Evolutionary conservation across 352 stramenopile genomes (phyloP).

Genomic region (Phytophthora brassicae): DNA sequence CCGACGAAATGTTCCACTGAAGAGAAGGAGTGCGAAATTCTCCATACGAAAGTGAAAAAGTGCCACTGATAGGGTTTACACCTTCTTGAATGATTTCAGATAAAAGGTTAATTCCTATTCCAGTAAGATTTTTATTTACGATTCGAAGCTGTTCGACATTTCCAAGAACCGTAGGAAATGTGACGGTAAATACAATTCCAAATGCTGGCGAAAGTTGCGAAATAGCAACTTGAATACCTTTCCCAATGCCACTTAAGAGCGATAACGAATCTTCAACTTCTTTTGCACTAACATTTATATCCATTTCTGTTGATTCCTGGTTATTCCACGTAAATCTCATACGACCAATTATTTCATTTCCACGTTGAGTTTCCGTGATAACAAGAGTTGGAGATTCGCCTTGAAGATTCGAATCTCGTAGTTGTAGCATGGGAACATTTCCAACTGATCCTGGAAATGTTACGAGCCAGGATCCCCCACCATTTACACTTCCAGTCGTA

Average conservation of each 20-base stretch:
- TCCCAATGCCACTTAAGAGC: background rate
- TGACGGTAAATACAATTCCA: slow-evolving; percentile 28
- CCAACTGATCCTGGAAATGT: slow-evolving; percentile 45
- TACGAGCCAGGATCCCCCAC: slow-evolving; percentile 43
- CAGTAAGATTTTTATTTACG: slow-evolving; percentile 20
- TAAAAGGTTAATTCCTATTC: slow-evolving; percentile 23
- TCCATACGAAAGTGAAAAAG: slow-evolving; percentile 53
- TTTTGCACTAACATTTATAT: slow-evolving; percentile 17
- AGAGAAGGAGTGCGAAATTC: slow-evolving; percentile 58
- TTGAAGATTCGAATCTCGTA: slow-evolving; percentile 19
- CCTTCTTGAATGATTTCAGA: slow-evolving; percentile 44
- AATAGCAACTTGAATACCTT: background rate
- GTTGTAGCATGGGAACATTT: slow-evolving; percentile 27
- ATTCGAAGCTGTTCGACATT: slow-evolving; percentile 32
- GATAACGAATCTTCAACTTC: slow-evolving; percentile 23
- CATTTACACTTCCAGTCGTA: slow-evolving; percentile 23
- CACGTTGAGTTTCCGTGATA: slow-evolving; percentile 23
- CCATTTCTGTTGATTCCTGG: slow-evolving; percentile 16
- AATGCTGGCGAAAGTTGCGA: slow-evolving; percentile 1
- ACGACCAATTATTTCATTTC: slow-evolving; percentile 36
- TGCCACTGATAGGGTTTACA: slow-evolving; percentile 39
- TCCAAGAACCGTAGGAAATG: slow-evolving; percentile 28
- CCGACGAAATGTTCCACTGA: slow-evolving; percentile 75
- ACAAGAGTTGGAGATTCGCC: slow-evolving; percentile 26
- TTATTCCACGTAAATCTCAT: slow-evolving; percentile 22